A percentile compares a stretch with the other conserved stretches of the same genome.
Evolutionary conservation across 2,329 filamentous ascomycete genomes (phyloP).

Genomic region (Neofusicoccum laricinum): DNA sequence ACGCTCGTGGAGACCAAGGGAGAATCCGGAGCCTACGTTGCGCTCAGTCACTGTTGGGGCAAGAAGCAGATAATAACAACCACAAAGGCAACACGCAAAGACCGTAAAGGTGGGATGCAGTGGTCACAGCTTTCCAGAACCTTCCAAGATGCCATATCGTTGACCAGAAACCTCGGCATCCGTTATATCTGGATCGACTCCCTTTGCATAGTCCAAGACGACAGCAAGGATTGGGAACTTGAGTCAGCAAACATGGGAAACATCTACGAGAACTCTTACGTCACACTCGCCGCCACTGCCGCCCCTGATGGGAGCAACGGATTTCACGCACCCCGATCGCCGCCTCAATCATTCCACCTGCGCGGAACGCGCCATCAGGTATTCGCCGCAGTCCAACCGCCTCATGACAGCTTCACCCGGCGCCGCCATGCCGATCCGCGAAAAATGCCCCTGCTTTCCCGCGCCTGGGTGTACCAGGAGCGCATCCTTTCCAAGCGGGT

Average conservation of each 20-base stretch:
- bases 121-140: slow-evolving; percentile 2
- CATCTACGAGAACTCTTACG: not conserved
- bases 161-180: not conserved
- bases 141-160: slow-evolving; percentile 17
- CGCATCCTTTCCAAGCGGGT: not conserved
- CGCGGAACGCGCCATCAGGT: not conserved
- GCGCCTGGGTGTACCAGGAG: slow-evolving; percentile 14
- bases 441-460: not conserved
- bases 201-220: slow-evolving; percentile 19
- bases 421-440: not conserved
- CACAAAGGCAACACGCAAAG: slow-evolving; percentile 15
- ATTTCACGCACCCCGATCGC: not conserved
- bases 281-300: slow-evolving; percentile 8
- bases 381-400: not conserved
- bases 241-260: slow-evolving; percentile 8
- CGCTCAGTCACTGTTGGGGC: slow-evolving; percentile 28
- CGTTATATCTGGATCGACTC: slow-evolving; percentile 21
- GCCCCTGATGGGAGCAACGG: not conserved
- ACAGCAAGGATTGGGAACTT: not conserved
- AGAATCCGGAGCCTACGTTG: slow-evolving; percentile 19
- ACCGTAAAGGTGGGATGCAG: not conserved
- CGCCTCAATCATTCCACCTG: not conserved
- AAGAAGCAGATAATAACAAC: slow-evolving; percentile 23
- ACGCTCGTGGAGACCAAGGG: slow-evolving; percentile 14
- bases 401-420: not conserved